Conservation (phyloP, 2,329 filamentous ascomycete species). For the Ceratocystis huliohia region DNA sequence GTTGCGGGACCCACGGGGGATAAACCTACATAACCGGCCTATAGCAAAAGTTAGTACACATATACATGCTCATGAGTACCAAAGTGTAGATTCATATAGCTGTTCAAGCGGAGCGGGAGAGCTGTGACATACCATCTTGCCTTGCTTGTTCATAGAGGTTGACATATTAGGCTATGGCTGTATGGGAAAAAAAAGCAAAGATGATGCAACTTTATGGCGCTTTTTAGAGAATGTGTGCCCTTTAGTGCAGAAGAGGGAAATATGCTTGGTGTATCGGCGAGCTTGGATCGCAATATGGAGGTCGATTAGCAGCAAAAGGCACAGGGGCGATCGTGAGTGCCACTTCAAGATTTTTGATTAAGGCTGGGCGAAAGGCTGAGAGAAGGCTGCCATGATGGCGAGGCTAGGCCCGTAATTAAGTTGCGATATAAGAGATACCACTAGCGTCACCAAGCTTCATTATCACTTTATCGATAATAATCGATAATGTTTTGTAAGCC, state of each 20-base stretch:
- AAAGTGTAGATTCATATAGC: conserved; percentile 10
- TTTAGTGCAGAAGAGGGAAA: background rate
- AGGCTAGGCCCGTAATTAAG: conserved; percentile 13
- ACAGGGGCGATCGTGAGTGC: conserved; percentile 14
- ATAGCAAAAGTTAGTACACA: conserved; percentile 22
- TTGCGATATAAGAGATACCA: background rate
- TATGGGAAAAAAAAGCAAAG: background rate
- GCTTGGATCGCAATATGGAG: conserved; percentile 8
- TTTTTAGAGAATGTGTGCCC: background rate
- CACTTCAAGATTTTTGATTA: conserved; percentile 21
- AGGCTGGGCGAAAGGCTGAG: conserved; percentile 20
- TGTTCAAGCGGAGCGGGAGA: conserved; percentile 23
- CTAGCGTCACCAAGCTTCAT: background rate
- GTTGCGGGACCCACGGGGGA: conserved; percentile 16
- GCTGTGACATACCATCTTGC: conserved; percentile 81
- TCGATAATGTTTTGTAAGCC: background rate
- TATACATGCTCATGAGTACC: background rate
- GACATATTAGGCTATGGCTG: conserved; percentile 37
- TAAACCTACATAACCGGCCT: conserved; percentile 59
- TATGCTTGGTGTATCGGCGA: background rate
- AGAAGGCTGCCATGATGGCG: conserved; percentile 16
- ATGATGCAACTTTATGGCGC: background rate
- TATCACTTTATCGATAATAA: conserved; percentile 14
- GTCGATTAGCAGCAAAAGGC: conserved; percentile 4
- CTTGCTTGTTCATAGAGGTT: conserved; percentile 62